Evolutionary conservation across 495 filamentous ascomycete species (phyloP).

Genomic region (Trichodelitschia bisporula): DNA sequence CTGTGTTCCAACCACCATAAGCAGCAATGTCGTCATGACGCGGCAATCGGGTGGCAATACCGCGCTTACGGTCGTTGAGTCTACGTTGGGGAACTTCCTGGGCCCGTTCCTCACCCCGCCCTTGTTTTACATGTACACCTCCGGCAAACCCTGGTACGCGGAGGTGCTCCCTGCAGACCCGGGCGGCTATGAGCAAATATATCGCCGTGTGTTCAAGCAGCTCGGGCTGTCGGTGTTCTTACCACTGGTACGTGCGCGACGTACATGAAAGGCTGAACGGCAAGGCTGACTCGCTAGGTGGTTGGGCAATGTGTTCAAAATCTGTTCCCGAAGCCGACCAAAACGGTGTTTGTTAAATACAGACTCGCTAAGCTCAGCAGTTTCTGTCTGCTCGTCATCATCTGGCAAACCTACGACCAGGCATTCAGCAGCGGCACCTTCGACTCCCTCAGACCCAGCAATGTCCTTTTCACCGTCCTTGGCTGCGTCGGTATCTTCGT

Average conservation of each 20-base stretch:
- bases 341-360: conserved; percentile 15
- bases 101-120: conserved; percentile 19
- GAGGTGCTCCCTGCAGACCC: conserved; percentile 11
- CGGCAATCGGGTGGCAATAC: conserved; percentile 18
- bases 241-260: too few relatives aligned
- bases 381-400: conserved; percentile 13
- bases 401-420: conserved; percentile 21
- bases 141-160: conserved; percentile 17
- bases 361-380: conserved; percentile 16
- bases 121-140: conserved; percentile 17
- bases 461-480: conserved; percentile 20
- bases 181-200: conserved; percentile 13
- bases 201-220: conserved; percentile 17
- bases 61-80: conserved; percentile 19
- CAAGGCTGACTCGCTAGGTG: too few relatives aligned
- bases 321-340: conserved; percentile 11
- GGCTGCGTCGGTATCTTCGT: conserved; percentile 16
- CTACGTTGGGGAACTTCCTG: conserved; percentile 19
- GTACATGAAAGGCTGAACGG: too few relatives aligned
- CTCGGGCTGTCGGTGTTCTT: conserved; percentile 20
- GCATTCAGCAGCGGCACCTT: conserved; percentile 19
- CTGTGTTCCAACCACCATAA: conserved; percentile 18
- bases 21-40: conserved; percentile 21
- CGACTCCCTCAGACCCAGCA: conserved; percentile 9
- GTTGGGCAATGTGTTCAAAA: conserved; percentile 15